phyloP scores from a whole-genome alignment of 345 rosid genomes.

The Pistacia integerrima region DNA sequence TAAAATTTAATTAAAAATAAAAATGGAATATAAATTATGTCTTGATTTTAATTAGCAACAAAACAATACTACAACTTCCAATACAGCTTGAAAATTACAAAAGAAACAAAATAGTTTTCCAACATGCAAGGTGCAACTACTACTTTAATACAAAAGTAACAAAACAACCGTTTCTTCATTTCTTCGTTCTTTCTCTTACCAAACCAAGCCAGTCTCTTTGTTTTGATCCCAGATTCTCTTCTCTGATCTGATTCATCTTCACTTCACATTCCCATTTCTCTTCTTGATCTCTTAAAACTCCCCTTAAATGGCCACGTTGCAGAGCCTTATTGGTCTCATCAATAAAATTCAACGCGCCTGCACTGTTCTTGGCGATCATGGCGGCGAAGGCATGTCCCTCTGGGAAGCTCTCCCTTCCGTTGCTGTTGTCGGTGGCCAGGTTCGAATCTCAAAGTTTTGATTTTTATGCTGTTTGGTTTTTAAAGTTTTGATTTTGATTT shows the following conservation, averaged over 20 bases:
- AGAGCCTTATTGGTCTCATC: conserved; percentile 89
- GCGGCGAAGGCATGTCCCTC: conserved; percentile 99
- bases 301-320: conserved; percentile 83
- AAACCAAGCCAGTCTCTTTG: conserved; percentile 3
- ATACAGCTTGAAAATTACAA: background rate
- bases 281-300: conserved; percentile 17
- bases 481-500: background rate
- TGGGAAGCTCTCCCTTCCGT: conserved; percentile 99
- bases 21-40: too few species aligned
- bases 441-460: conserved; percentile 9
- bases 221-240: background rate
- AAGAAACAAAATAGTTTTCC: background rate
- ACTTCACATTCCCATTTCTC: conserved; percentile 6
- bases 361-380: conserved; percentile 93
- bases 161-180: conserved; percentile 11
- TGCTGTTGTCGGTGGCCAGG: conserved; percentile 99
- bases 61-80: too few species aligned
- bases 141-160: too few species aligned
- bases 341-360: conserved; percentile 98
- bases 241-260: conserved; percentile 22
- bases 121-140: conserved; percentile 4
- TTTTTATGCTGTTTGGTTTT: too few species aligned
- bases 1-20: too few species aligned
- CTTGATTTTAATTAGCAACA: too few species aligned
- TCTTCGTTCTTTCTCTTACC: background rate